Base-by-base conservation (phyloP, 129 eudicot species). In the Saussurea involucrata region DNA sequence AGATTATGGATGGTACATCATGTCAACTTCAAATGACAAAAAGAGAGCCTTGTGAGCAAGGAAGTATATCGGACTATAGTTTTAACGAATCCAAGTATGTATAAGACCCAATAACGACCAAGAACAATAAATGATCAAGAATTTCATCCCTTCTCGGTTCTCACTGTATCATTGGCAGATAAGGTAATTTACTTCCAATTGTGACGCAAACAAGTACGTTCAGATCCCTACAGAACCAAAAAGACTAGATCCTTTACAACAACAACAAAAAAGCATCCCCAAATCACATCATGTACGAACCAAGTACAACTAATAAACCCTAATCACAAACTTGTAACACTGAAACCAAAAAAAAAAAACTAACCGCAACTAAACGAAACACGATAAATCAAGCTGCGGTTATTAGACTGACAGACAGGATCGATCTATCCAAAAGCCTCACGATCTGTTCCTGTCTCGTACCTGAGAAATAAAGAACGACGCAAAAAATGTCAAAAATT, bases 371-470 rank as follows among this genome's bases (percentile, higher is more conserved):
- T 70, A 20, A 60, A 63, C 32, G 25, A 15, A 78, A 70, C 24
- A 61, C 71, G 67, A 70, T 25, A 61, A 29, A 78, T 71, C 66
- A 17, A 78, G 29, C 71, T 24, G 15, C 70, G n/a, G 15, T 57
- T 2, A n/a, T 68, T 24, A 24, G 76, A 70, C 17, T 61, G 64
- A 78, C 32, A 40, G 11, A 77, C 37, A 32, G n/a, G 10, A 75
- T 76, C 53, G 24, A 53, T 71, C 71, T 72, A 79, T 79, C 37
- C 46, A 79, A 71, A 71, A 44, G 33, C 42, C 72, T 57, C 46
- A 18, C 67, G 77, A 79, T 72, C 63, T 34, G 74, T 68, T 77
- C 75, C 69, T 60, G 57, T 22, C 74, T 42, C 49, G 80, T 46
- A 71, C 46, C 77, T 78, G 66, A 40, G 0, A 17, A 42, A 27